phyloP scores from a whole-genome alignment of 2,329 filamentous ascomycete genomes.

The Davidsoniella neocaledoniae region DNA sequence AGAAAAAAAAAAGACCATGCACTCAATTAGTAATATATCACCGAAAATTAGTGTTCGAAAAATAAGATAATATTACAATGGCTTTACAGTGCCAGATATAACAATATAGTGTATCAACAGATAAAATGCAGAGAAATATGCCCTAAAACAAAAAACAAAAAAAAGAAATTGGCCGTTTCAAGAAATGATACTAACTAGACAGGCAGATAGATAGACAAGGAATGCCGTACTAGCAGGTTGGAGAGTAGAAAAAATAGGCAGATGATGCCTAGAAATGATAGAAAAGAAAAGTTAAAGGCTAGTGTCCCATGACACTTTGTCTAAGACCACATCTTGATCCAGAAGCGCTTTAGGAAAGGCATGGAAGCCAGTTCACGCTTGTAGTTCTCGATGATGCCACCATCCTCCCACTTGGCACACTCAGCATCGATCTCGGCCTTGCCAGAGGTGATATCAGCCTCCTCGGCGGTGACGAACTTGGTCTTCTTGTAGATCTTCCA shows the following conservation, averaged over 20 bases:
- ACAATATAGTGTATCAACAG: too few species aligned
- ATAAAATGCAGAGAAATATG: too few species aligned
- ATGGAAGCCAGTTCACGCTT: slow-evolving; percentile 21
- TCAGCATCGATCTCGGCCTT: slow-evolving; percentile 48
- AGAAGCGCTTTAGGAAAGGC: slow-evolving; percentile 21
- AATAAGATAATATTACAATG: too few species aligned
- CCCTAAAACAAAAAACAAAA: too few species aligned
- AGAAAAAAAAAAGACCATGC: neutral
- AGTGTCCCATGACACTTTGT: neutral
- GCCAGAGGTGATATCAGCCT: slow-evolving; percentile 45
- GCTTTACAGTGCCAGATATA: too few species aligned
- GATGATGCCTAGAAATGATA: neutral
- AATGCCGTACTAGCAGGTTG: too few species aligned
- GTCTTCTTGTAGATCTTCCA: slow-evolving; percentile 53
- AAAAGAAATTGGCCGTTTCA: too few species aligned
- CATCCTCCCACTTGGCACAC: slow-evolving; percentile 27
- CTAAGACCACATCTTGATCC: slow-evolving; percentile 25
- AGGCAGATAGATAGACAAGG: too few species aligned
- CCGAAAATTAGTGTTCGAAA: too few species aligned
- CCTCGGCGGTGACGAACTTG: slow-evolving; percentile 33
- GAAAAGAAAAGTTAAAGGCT: neutral
- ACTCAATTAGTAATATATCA: too few species aligned
- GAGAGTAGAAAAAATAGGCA: too few species aligned
- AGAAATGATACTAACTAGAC: too few species aligned
- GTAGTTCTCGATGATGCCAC: slow-evolving; percentile 30